These are phyloP conservation scores for Cytospora piceae DNA, from an alignment of 2,329 filamentous ascomycete species.

Conservation along the genomic window DNA sequence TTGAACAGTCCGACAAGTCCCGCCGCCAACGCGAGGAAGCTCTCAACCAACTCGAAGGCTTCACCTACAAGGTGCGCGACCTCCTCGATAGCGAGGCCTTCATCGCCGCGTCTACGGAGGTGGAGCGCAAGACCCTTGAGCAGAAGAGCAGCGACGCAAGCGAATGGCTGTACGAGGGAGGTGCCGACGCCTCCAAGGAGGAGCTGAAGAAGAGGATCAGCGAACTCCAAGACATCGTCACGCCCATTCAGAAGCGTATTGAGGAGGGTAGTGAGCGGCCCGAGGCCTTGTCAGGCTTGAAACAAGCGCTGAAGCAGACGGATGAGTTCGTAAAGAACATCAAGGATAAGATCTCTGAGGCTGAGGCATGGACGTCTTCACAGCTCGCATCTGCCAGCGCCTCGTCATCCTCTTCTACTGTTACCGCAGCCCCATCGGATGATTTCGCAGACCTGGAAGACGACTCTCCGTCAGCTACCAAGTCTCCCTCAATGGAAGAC, in stretches of 20 bases:
- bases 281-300: conserved; percentile 66
- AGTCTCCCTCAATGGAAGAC: conserved; percentile 50
- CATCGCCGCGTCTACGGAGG: conserved; percentile 68
- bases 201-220: conserved; percentile 78
- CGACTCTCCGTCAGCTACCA: conserved; percentile 52
- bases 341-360: conserved; percentile 69
- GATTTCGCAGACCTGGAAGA: conserved; percentile 80
- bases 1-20: conserved; percentile 82
- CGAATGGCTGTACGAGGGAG: conserved; percentile 91
- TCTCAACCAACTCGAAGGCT: conserved; percentile 90
- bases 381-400: conserved; percentile 56
- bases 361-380: conserved; percentile 64
- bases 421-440: conserved; percentile 52
- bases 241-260: conserved; percentile 75
- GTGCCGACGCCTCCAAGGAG: conserved; percentile 73
- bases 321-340: conserved; percentile 72
- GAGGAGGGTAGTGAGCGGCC: conserved; percentile 75
- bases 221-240: conserved; percentile 75
- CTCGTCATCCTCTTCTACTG: conserved; percentile 49
- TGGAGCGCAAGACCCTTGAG: conserved; percentile 69
- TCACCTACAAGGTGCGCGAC: conserved; percentile 87
- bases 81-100: conserved; percentile 79
- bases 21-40: conserved; percentile 81
- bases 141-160: conserved; percentile 69
- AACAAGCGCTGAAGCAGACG: conserved; percentile 72